Conservation (phyloP, 176 grass and related monocot species). For the Ampelocalamus luodianensis region DNA sequence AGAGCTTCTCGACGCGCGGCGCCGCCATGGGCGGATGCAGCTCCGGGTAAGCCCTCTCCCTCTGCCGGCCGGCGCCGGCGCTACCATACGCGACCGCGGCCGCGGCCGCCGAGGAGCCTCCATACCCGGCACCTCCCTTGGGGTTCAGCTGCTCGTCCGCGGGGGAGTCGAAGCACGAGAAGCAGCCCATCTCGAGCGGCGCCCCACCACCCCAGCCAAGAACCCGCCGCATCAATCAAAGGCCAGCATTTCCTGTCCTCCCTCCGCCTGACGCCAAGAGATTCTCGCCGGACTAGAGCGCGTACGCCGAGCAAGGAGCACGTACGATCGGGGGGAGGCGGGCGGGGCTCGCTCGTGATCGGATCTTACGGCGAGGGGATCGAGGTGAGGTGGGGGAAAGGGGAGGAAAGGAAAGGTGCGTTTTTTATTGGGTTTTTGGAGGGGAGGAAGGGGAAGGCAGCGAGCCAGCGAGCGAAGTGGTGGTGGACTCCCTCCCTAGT, state of each 20-base stretch:
- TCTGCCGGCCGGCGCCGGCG: constrained; percentile 12
- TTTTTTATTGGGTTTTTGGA: constrained; percentile 60
- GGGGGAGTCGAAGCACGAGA: constrained; percentile 74
- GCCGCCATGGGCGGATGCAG: constrained; percentile 68
- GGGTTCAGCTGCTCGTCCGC: constrained; percentile 75
- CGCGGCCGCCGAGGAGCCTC: constrained; percentile 18
- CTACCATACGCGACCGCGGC: constrained; percentile 5
- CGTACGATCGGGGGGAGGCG: neutral
- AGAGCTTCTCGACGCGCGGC: constrained; percentile 68
- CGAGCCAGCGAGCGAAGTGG: neutral
- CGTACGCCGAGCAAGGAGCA: neutral
- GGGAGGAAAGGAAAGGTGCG: constrained; percentile 37
- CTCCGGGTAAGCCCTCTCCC: constrained; percentile 33
- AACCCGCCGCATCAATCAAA: constrained; percentile 37
- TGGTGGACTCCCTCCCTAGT: constrained; percentile 15
- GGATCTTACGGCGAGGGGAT: constrained; percentile 50
- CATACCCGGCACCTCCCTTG: constrained; percentile 52
- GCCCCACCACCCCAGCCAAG: neutral
- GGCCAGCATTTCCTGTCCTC: constrained; percentile 20
- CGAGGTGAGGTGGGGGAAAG: constrained; percentile 25
- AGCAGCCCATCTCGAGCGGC: constrained; percentile 69
- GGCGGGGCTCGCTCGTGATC: constrained; percentile 33
- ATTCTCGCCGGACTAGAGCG: neutral
- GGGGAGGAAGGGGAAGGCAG: neutral
- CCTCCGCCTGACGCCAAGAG: neutral